These are phyloP conservation scores for Ogataea pini DNA, from an alignment of 805 yeast genomes.

Conservation along the genomic window DNA sequence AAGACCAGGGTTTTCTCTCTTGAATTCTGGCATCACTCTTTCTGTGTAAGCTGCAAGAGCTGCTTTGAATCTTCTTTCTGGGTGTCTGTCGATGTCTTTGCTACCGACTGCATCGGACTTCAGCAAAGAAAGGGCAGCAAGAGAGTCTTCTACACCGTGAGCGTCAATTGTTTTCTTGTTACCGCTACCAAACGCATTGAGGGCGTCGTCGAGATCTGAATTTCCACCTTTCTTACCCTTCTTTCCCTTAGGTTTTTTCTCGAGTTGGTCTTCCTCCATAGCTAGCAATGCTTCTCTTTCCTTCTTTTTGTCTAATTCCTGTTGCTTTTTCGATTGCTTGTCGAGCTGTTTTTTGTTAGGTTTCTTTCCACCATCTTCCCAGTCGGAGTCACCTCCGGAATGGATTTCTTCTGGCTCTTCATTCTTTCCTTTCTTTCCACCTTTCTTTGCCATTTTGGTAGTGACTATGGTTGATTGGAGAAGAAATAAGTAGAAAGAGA, in stretches of 20 bases:
- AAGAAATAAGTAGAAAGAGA: background rate
- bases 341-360: conserved; percentile 69
- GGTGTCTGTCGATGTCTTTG: conserved; percentile 79
- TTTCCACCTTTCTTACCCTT: conserved; percentile 46
- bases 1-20: conserved; percentile 77
- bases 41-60: conserved; percentile 75
- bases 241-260: conserved; percentile 63
- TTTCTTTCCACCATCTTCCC: conserved; percentile 75
- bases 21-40: conserved; percentile 66
- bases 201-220: conserved; percentile 63
- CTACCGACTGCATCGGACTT: conserved; percentile 53
- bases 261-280: conserved; percentile 53
- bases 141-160: conserved; percentile 72
- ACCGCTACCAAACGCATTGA: conserved; percentile 48
- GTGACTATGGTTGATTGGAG: background rate
- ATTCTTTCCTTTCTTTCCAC: conserved; percentile 45
- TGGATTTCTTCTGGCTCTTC: conserved; percentile 41
- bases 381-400: conserved; percentile 54
- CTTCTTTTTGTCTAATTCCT: conserved; percentile 77
- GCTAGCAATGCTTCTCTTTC: conserved; percentile 74
- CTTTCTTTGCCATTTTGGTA: conserved; percentile 30
- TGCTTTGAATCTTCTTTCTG: conserved; percentile 85
- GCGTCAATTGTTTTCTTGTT: conserved; percentile 54
- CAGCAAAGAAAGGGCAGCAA: conserved; percentile 74
- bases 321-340: conserved; percentile 68